Base-by-base conservation (phyloP, 371 early-diverging fungal genomes). In the Rhizopus arrhizus region DNA sequence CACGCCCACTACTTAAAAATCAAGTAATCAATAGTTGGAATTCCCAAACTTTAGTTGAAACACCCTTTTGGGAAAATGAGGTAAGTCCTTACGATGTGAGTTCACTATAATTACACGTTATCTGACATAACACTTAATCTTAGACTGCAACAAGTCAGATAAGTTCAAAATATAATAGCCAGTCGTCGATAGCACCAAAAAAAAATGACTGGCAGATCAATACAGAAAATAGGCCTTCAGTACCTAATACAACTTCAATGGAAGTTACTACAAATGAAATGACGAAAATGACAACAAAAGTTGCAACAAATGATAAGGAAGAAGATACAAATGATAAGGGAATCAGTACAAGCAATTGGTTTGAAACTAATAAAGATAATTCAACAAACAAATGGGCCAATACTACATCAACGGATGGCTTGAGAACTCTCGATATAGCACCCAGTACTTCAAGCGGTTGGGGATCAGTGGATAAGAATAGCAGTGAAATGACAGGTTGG, bases 61-160 rank as follows among this genome's bases (percentile, higher is more conserved):
- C 63, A 8, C 75, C 72, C 0, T 74, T 74, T 51, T 74, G 75
- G 75, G 64, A 68, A 35, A 57, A 63, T 16, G 46, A 50, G 5
- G 53, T 53, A 9, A 58, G 2, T 51, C 58, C 35, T 36, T 56
- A 9, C 15, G 54, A 32, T 46, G 5, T 16, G 34, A 28, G 4
- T 31, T 35, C 38, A 47, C 33, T 16, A 31, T 16, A n/a, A 28
- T 11, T 36, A 11, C 38, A 40, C 16, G 11, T 36, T 9, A 9
- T 9, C 11, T 9, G 6, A 36, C 11, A 36, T 36, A 2, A 36
- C 6, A 11, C 2, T 36, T 36, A 36, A 9, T 2, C 22, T 22
- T 22, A 22, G 22, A 22, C 22, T 22, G 22, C 22, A 22, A 22
- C 22, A 0, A 22, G 22, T 22, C 22, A 22, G 22, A 22, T 22